phyloP scores from a whole-genome alignment of 2,329 filamentous ascomycete genomes.

The Aschersonia sp. region DNA sequence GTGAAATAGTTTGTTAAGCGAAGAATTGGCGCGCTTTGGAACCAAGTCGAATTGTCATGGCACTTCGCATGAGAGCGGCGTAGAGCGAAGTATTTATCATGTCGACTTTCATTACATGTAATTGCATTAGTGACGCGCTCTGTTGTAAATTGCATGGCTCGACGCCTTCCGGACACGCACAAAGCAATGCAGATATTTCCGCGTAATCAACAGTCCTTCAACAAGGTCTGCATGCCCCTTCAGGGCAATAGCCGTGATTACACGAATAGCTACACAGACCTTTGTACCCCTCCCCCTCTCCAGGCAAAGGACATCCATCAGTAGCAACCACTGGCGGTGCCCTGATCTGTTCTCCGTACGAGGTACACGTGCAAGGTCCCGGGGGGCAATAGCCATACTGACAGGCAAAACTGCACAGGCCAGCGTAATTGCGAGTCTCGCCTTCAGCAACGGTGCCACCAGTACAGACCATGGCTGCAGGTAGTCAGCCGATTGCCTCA shows the following conservation, averaged over 20 bases:
- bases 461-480: conserved; percentile 8
- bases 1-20: no score
- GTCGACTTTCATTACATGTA: no score
- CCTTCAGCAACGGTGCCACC: conserved; percentile 15
- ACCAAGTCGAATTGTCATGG: no score
- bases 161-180: no score
- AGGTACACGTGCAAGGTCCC: conserved; percentile 18
- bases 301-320: conserved; percentile 17
- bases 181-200: no score
- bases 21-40: no score
- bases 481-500: background rate
- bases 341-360: conserved; percentile 14
- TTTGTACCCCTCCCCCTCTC: conserved; percentile 20
- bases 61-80: no score
- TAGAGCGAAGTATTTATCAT: no score
- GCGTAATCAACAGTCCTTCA: background rate
- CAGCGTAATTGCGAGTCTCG: conserved; percentile 15
- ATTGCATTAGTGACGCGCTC: no score
- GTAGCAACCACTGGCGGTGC: conserved; percentile 11
- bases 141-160: no score
- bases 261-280: conserved; percentile 32
- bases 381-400: conserved; percentile 17
- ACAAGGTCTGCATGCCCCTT: conserved; percentile 12
- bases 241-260: conserved; percentile 30
- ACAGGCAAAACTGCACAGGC: conserved; percentile 20